Conservation (phyloP, 257 asterid genomes). For the Primulina tabacum region DNA sequence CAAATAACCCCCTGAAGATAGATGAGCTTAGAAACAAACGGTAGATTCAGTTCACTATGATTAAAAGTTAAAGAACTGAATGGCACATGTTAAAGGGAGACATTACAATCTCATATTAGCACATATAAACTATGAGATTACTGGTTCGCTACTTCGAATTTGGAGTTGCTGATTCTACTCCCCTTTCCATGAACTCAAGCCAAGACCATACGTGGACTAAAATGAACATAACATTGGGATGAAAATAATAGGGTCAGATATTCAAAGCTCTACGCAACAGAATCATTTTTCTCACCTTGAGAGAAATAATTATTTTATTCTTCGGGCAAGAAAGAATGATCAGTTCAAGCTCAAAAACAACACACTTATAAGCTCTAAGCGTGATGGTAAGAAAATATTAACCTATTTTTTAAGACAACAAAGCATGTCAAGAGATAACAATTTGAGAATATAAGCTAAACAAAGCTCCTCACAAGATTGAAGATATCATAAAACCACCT, state of each 20-base stretch:
- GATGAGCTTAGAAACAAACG: too few species aligned
- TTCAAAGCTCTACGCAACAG: not conserved
- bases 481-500: not conserved
- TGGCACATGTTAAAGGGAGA: not conserved
- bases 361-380: too few species aligned
- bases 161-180: not conserved
- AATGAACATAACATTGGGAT: not conserved
- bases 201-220: not conserved
- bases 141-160: not conserved
- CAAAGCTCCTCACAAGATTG: not conserved
- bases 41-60: not conserved
- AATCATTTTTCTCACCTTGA: not conserved
- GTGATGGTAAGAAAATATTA: not conserved
- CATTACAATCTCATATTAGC: not conserved
- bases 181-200: not conserved
- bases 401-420: not conserved
- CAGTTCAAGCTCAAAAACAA: not conserved
- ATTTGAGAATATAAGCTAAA: not conserved
- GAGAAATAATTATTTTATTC: too few species aligned
- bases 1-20: too few species aligned
- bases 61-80: not conserved
- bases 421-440: not conserved
- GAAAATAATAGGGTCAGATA: not conserved
- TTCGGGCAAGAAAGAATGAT: not conserved
- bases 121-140: not conserved